Conservation (phyloP, 2,329 filamentous ascomycete genomes). For the Cladobotryum mycophilum region DNA sequence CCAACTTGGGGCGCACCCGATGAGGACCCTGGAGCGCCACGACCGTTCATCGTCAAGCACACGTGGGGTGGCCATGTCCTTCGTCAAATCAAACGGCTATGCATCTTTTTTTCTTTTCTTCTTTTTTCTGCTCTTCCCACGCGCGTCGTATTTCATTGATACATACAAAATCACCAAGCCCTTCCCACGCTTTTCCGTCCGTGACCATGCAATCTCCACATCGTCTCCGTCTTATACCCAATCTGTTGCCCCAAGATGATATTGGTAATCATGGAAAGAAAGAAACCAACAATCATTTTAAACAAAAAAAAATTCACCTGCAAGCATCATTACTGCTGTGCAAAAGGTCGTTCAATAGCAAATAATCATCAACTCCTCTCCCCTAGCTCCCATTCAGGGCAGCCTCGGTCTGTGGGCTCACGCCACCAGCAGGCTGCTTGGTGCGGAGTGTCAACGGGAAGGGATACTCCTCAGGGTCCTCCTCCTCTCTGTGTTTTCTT, state of each 20-base stretch:
- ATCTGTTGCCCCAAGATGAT: neutral
- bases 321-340: neutral
- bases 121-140: too few relatives aligned
- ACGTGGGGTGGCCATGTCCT: too few relatives aligned
- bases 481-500: slow-evolving; percentile 63
- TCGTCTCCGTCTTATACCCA: neutral
- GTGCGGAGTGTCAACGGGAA: slow-evolving; percentile 53
- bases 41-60: too few relatives aligned
- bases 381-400: slow-evolving; percentile 16
- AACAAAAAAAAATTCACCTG: neutral
- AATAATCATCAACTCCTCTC: neutral
- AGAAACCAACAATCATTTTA: neutral
- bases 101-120: too few relatives aligned
- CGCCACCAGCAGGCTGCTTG: slow-evolving; percentile 39
- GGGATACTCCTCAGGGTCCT: slow-evolving; percentile 72
- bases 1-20: too few relatives aligned
- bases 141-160: too few relatives aligned
- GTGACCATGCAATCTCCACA: too few relatives aligned
- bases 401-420: slow-evolving; percentile 18
- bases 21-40: too few relatives aligned
- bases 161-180: too few relatives aligned
- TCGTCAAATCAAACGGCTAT: too few relatives aligned
- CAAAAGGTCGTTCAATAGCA: neutral
- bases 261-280: neutral
- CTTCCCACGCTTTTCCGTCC: too few relatives aligned